Percentiles rank a stretch among this genome's conserved stretches.
These are phyloP conservation scores for Xylaria sp. DNA, from an alignment of 2,329 filamentous ascomycete species.

Conservation along the genomic window DNA sequence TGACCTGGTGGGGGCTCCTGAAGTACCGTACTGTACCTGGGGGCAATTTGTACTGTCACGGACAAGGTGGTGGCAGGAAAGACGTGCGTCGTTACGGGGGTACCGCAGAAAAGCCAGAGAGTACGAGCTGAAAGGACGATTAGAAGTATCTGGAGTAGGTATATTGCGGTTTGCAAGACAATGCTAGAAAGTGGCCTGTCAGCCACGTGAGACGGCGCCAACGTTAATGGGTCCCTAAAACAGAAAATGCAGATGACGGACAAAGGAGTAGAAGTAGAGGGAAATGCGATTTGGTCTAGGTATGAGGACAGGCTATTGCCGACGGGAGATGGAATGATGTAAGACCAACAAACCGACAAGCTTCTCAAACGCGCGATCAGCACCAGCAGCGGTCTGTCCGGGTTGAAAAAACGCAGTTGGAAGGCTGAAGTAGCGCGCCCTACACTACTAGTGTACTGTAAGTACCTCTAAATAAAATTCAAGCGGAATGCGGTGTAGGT, in stretches of 20 bases:
- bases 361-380: slow-evolving; percentile 28
- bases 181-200: slow-evolving; percentile 29
- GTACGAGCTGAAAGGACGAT: slow-evolving; percentile 34
- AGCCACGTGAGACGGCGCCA: slow-evolving; percentile 36
- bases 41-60: slow-evolving; percentile 20
- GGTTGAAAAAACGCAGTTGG: slow-evolving; percentile 3
- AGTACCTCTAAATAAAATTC: neutral
- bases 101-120: slow-evolving; percentile 31
- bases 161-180: slow-evolving; percentile 20
- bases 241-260: neutral
- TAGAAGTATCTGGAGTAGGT: slow-evolving; percentile 26
- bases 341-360: slow-evolving; percentile 30
- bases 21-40: slow-evolving; percentile 22
- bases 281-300: slow-evolving; percentile 3
- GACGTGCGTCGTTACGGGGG: slow-evolving; percentile 22
- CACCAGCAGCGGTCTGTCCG: neutral
- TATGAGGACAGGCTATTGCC: slow-evolving; percentile 9
- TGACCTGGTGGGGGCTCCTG: slow-evolving; percentile 22
- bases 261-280: slow-evolving; percentile 11
- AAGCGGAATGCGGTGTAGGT: slow-evolving; percentile 12
- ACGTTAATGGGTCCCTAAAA: slow-evolving; percentile 11
- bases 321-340: slow-evolving; percentile 32
- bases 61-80: slow-evolving; percentile 28
- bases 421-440: slow-evolving; percentile 14
- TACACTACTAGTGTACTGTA: neutral